Evolutionary conservation across 192 early-diverging fungal species (phyloP).

Genomic region (Jimgerdemannia flammicorona): DNA sequence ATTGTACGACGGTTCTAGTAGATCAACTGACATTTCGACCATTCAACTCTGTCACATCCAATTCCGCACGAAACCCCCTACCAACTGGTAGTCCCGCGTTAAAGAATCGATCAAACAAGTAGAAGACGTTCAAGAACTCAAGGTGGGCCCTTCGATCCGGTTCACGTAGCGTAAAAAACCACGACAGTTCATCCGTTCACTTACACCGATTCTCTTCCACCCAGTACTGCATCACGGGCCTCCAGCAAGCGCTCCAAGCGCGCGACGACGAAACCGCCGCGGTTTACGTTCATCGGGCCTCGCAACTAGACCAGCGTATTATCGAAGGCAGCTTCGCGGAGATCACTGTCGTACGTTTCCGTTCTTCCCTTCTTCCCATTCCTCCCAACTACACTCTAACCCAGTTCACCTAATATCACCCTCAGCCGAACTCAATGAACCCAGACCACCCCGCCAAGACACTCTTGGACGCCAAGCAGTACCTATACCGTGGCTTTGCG

Average conservation of each 20-base stretch:
- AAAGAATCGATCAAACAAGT: conserved; percentile 65
- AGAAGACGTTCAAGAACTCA: conserved; percentile 71
- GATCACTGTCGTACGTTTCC: conserved; percentile 40
- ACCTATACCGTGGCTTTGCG: conserved; percentile 68
- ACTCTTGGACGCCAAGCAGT: conserved; percentile 52
- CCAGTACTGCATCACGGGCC: conserved; percentile 57
- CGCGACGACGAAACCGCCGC: conserved; percentile 70
- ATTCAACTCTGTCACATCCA: neutral
- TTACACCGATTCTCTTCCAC: neutral
- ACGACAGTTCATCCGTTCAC: neutral
- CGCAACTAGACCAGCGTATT: conserved; percentile 50
- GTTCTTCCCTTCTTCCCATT: neutral
- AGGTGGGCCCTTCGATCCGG: conserved; percentile 28
- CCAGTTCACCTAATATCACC: conserved; percentile 14
- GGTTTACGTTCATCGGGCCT: conserved; percentile 56
- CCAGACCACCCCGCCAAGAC: conserved; percentile 52
- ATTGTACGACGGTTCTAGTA: neutral
- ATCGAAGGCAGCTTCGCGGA: conserved; percentile 62
- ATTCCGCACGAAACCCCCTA: neutral
- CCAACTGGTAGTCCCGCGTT: conserved; percentile 49
- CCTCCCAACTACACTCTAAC: conserved; percentile 20
- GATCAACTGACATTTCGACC: neutral
- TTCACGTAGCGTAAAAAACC: neutral
- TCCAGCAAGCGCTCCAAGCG: conserved; percentile 55
- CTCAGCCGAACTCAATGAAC: conserved; percentile 45